Evolutionary conservation across 495 filamentous ascomycete genomes (phyloP).

Genomic region (Podospora pseudocomata): DNA sequence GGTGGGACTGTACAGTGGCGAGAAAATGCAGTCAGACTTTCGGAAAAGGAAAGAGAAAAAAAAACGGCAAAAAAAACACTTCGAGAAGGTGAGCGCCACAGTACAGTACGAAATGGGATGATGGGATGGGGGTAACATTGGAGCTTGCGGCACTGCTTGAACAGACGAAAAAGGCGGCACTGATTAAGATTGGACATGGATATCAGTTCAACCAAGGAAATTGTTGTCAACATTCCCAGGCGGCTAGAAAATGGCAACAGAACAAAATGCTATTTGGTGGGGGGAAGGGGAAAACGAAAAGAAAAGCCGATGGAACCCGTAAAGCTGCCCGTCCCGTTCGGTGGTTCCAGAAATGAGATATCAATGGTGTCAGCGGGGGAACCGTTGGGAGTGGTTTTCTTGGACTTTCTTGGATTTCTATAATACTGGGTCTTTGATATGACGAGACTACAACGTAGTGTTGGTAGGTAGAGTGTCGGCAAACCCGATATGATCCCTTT

Average conservation of each 20-base stretch:
- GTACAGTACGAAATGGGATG: too few relatives aligned
- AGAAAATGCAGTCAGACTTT: neutral
- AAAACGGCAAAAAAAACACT: neutral
- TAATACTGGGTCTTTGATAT: too few relatives aligned
- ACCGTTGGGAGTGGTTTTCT: neutral
- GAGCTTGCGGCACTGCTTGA: too few relatives aligned
- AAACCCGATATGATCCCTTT: neutral
- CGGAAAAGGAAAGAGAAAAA: neutral
- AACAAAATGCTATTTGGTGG: too few relatives aligned
- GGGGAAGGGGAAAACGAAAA: neutral
- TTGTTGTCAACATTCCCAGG: too few relatives aligned
- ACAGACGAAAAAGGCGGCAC: too few relatives aligned
- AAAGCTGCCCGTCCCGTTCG: neutral
- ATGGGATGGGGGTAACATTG: too few relatives aligned
- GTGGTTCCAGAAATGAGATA: neutral
- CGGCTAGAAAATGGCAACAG: too few relatives aligned
- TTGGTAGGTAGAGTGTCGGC: neutral
- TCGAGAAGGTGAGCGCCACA: neutral
- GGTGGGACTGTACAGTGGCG: neutral
- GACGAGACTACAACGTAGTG: neutral
- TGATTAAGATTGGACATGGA: too few relatives aligned
- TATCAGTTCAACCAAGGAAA: too few relatives aligned
- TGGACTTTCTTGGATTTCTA: too few relatives aligned
- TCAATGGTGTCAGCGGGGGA: neutral
- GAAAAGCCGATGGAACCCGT: neutral